These are phyloP conservation scores for Xylogone sp. DNA, from an alignment of 2,329 filamentous ascomycete species.

Conservation along the genomic window DNA sequence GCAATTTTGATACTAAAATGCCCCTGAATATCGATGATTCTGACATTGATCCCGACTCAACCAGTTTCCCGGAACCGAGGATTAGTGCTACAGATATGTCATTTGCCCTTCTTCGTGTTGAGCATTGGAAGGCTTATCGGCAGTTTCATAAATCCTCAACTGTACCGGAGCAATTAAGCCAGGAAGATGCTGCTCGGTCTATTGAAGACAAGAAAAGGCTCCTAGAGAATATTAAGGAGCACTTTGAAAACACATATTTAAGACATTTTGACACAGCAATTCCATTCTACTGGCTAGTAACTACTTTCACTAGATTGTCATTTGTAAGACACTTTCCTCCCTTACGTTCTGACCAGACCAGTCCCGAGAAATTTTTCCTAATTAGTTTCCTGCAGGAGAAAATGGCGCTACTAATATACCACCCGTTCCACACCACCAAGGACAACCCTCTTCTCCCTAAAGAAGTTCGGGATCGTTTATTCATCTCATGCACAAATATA, in stretches of 20 bases:
- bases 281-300: not conserved
- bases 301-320: not conserved
- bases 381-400: not conserved
- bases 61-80: not conserved
- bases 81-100: conserved; percentile 24
- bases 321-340: too few relatives aligned
- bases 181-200: not conserved
- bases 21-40: conserved; percentile 12
- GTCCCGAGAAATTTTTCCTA: not conserved
- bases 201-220: not conserved
- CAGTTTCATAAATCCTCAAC: not conserved
- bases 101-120: conserved; percentile 19
- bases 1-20: conserved; percentile 40
- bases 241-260: conserved; percentile 3
- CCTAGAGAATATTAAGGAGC: conserved; percentile 15
- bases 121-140: conserved; percentile 8
- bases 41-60: not conserved
- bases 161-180: not conserved
- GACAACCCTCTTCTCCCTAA: not conserved
- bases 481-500: not conserved
- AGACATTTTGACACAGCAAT: conserved; percentile 1
- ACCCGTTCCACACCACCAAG: not conserved
- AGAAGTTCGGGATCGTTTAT: not conserved
- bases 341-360: too few relatives aligned
- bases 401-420: not conserved